These are phyloP conservation scores for Glarea lozoyensis DNA, from an alignment of 495 filamentous ascomycete genomes.

Conservation along the genomic window DNA sequence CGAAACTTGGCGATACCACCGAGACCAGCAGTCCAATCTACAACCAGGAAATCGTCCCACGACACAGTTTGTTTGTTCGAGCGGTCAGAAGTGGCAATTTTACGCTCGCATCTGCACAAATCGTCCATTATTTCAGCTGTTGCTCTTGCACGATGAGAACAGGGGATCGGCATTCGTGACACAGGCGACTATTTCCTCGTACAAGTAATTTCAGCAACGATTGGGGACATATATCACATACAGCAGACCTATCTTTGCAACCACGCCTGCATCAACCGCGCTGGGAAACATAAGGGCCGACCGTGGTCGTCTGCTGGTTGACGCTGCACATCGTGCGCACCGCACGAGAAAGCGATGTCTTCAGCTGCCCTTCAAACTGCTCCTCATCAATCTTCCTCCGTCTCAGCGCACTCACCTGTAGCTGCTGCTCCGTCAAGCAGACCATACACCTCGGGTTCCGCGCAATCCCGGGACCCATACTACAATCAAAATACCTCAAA, in stretches of 20 bases:
- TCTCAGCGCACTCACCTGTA: conserved; percentile 36
- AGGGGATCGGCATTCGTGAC: conserved; percentile 20
- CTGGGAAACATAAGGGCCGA: no score
- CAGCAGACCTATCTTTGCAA: conserved; percentile 6
- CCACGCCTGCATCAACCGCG: no score
- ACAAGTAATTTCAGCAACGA: no score
- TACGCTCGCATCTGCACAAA: no score
- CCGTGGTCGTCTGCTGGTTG: no score
- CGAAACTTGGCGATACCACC: no score
- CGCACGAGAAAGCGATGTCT: conserved; percentile 42
- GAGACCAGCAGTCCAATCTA: no score
- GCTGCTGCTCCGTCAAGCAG: conserved; percentile 35
- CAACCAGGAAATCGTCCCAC: no score
- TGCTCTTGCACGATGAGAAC: conserved; percentile 22
- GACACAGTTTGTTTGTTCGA: no score
- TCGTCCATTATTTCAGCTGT: no score
- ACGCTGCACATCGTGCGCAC: conserved; percentile 12
- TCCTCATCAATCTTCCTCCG: conserved; percentile 39
- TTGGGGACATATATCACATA: conserved; percentile 20
- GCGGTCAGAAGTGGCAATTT: no score
- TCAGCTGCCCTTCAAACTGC: conserved; percentile 47
- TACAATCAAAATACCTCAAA: conserved; percentile 23
- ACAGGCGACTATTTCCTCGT: conserved; percentile 18
- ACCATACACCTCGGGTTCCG: conserved; percentile 31
- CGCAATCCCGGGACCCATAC: conserved; percentile 24